A percentile compares a stretch with the other conserved stretches of the same genome.
These are phyloP conservation scores for Boehmeria nivea DNA, from an alignment of 306 rosid species.

Conservation along the genomic window DNA sequence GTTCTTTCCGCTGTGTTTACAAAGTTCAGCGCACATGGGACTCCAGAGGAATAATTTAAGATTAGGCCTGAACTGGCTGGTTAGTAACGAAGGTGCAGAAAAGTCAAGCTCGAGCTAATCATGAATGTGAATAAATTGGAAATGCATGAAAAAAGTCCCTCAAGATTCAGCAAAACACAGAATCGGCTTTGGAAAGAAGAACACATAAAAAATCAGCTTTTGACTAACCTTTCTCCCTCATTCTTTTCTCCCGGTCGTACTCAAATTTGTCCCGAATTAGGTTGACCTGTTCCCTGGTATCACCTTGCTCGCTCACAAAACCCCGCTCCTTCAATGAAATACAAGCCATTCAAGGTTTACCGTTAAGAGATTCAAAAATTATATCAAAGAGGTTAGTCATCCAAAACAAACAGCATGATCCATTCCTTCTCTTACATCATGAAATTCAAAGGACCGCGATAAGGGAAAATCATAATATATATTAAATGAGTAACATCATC, in stretches of 20 bases:
- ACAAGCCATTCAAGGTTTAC: slow-evolving; percentile 19
- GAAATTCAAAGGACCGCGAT: too few relatives aligned
- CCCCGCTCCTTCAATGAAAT: slow-evolving; percentile 55
- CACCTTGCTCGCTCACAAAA: slow-evolving; percentile 44
- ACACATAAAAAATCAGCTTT: neutral
- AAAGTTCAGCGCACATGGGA: too few relatives aligned
- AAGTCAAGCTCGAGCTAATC: too few relatives aligned
- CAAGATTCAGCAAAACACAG: neutral
- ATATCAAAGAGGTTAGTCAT: neutral
- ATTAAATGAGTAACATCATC: too few relatives aligned
- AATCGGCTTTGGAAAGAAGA: neutral
- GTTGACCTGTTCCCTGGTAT: slow-evolving; percentile 61
- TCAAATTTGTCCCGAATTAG: slow-evolving; percentile 86
- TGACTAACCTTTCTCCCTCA: slow-evolving; percentile 80
- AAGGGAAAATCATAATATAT: too few relatives aligned
- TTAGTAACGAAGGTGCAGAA: too few relatives aligned
- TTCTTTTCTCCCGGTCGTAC: slow-evolving; percentile 85
- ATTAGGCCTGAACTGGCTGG: too few relatives aligned
- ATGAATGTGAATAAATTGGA: too few relatives aligned
- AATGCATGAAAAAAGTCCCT: slow-evolving; percentile 4
- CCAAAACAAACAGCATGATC: slow-evolving; percentile 6
- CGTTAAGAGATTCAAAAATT: too few relatives aligned
- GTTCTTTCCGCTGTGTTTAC: too few relatives aligned
- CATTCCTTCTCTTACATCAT: too few relatives aligned
- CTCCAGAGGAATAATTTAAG: too few relatives aligned